phyloP scores from a whole-genome alignment of 1,284 basidiomycete genomes.

The Rhodofomes roseus region DNA sequence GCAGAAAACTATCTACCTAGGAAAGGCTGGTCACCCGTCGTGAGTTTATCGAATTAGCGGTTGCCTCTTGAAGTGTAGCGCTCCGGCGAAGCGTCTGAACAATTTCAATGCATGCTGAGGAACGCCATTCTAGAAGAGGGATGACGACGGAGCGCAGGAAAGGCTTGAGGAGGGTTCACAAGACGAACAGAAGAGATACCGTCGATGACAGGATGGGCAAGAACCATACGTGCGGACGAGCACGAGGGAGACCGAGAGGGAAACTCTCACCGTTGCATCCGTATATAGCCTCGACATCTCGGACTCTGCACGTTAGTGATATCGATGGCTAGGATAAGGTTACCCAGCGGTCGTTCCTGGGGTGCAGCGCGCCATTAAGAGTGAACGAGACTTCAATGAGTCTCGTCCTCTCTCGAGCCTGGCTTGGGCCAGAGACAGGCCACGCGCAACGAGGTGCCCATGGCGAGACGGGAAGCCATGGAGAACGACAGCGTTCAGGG shows the following conservation, averaged over 20 bases:
- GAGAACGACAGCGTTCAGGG: no score
- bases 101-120: neutral
- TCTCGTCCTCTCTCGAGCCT: no score
- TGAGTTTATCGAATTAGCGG: neutral
- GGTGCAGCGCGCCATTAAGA: neutral
- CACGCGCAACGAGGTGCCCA: neutral
- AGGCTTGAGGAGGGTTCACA: neutral
- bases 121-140: neutral
- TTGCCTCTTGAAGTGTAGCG: constrained; percentile 1
- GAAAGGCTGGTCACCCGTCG: neutral
- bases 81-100: neutral
- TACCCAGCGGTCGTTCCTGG: neutral
- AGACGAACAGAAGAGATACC: neutral
- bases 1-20: neutral
- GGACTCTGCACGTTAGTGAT: neutral
- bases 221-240: neutral
- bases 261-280: neutral
- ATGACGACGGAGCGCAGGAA: neutral
- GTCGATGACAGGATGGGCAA: neutral
- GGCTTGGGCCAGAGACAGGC: no score
- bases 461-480: neutral
- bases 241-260: neutral
- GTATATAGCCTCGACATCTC: neutral
- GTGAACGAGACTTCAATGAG: neutral
- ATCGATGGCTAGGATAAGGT: neutral